Evolutionary conservation across 345 rosid species (phyloP).

Genomic region (Ceriops zippeliana): DNA sequence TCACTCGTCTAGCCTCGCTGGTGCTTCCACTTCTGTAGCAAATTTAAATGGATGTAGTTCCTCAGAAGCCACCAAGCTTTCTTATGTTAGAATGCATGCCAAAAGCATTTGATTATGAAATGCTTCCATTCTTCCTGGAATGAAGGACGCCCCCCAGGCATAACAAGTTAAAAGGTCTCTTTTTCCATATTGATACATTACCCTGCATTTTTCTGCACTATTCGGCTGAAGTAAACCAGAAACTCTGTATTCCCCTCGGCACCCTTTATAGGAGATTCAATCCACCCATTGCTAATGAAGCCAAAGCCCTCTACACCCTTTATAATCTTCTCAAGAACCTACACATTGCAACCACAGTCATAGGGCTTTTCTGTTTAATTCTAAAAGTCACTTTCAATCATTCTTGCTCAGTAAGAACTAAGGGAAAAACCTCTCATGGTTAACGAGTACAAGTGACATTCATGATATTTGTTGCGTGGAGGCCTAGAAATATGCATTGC

Average conservation of each 20-base stretch:
- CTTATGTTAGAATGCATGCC: neutral
- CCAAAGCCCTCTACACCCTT: constrained; percentile 72
- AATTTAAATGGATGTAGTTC: neutral
- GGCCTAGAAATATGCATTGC: too few species aligned
- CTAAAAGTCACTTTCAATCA: neutral
- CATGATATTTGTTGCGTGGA: too few species aligned
- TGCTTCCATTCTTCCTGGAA: neutral
- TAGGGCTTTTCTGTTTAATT: neutral
- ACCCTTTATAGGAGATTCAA: constrained; percentile 89
- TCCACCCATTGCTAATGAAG: constrained; percentile 67
- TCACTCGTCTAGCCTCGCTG: neutral
- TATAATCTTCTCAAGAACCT: constrained; percentile 82
- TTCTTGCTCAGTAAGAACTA: too few species aligned
- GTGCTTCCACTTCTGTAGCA: neutral
- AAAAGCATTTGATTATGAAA: neutral
- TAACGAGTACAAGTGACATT: too few species aligned
- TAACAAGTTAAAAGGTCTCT: neutral
- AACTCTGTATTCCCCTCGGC: constrained; percentile 92
- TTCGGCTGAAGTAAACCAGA: constrained; percentile 61
- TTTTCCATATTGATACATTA: neutral
- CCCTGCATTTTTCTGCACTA: constrained; percentile 26
- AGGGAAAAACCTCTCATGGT: too few species aligned
- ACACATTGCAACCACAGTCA: neutral
- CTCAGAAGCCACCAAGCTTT: neutral
- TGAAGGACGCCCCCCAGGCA: neutral